Percentiles rank a stretch among this genome's conserved stretches.
Conservation (phyloP, 768 basidiomycete species). For the Lentinula lateritia region DNA sequence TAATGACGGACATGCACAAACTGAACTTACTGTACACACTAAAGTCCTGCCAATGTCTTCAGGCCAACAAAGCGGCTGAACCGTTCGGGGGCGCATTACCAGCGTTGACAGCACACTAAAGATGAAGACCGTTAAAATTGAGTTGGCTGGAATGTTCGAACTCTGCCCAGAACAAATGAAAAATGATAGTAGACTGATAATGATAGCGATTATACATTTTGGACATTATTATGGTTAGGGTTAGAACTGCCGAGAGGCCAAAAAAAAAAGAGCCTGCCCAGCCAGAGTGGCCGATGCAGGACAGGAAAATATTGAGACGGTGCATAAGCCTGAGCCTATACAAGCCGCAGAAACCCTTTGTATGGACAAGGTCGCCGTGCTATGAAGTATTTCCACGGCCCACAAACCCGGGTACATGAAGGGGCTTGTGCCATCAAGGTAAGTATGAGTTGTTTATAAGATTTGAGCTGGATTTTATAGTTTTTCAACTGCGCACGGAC, state of each 20-base stretch:
- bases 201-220: neutral
- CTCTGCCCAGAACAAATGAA: no score
- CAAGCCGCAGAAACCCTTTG: conserved; percentile 38
- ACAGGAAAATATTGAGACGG: conserved; percentile 42
- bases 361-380: conserved; percentile 3
- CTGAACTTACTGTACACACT: no score
- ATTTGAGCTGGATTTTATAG: neutral
- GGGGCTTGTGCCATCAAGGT: conserved; percentile 10
- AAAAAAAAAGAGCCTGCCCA: conserved; percentile 23
- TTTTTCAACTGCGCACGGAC: conserved; percentile 7
- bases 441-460: conserved; percentile 8
- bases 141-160: no score
- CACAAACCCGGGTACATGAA: neutral
- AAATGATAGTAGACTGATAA: no score
- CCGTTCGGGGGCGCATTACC: no score
- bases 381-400: conserved; percentile 1
- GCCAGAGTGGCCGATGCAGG: conserved; percentile 33
- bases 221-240: conserved; percentile 4
- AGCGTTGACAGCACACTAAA: no score
- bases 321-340: conserved; percentile 41
- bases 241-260: neutral
- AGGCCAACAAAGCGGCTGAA: no score
- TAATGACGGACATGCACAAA: no score
- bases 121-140: no score
- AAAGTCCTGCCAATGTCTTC: no score